These are phyloP conservation scores for Cystobasidium tubakii DNA, from an alignment of 768 basidiomycete species.

Conservation along the genomic window DNA sequence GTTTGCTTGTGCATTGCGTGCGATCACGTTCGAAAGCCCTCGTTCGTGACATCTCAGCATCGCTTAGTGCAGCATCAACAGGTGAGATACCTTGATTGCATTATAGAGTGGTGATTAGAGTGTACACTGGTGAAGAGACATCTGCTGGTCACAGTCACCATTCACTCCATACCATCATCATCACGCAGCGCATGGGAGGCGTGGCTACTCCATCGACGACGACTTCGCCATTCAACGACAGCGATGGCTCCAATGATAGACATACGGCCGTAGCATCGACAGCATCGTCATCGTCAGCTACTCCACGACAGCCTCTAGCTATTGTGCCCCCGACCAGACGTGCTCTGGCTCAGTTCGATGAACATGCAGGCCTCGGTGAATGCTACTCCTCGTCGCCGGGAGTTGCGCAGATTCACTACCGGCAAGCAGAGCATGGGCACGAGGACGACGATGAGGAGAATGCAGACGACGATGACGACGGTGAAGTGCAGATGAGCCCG, in stretches of 20 bases:
- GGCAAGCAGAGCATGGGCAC: slow-evolving; percentile 33
- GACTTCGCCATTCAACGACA: neutral
- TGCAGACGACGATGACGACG: neutral
- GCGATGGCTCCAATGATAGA: neutral
- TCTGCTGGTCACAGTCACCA: neutral
- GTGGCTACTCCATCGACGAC: neutral
- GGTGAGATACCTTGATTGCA: too few relatives aligned
- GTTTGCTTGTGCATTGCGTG: neutral
- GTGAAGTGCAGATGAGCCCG: neutral
- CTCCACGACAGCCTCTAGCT: neutral
- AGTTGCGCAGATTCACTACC: slow-evolving; percentile 19
- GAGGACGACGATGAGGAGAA: slow-evolving; percentile 27
- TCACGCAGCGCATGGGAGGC: slow-evolving; percentile 6
- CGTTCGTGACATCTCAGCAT: neutral
- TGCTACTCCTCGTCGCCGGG: slow-evolving; percentile 6
- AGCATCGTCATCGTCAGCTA: neutral
- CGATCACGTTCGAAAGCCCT: neutral
- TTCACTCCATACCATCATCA: neutral
- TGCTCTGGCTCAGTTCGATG: neutral
- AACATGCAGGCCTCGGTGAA: neutral
- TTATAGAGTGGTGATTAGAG: neutral
- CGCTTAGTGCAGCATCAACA: too few relatives aligned
- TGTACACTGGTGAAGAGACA: neutral
- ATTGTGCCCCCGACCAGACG: neutral
- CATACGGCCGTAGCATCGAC: neutral